These are phyloP conservation scores for Musa schizocarpa DNA, from an alignment of 176 grass and related monocot genomes.

Conservation along the genomic window DNA sequence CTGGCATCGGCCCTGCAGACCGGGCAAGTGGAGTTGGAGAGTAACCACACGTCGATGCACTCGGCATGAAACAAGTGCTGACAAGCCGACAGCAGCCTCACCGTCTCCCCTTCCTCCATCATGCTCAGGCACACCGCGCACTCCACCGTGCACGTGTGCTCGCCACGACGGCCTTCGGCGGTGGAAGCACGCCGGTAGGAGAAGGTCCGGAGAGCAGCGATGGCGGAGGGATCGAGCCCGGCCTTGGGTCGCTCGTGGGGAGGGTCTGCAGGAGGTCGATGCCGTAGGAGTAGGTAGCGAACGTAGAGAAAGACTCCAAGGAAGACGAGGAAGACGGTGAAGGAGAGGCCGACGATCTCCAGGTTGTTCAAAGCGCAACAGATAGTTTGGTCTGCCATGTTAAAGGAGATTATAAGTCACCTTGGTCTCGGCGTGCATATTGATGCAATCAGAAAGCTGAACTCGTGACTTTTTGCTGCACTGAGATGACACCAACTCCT, in stretches of 20 bases:
- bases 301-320: no score
- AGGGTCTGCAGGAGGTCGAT: not conserved
- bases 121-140: slow-evolving; percentile 43
- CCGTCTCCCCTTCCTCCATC: slow-evolving; percentile 37
- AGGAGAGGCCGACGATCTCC: no score
- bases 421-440: no score
- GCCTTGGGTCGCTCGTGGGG: not conserved
- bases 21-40: slow-evolving; percentile 35
- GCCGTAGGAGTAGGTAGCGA: no score
- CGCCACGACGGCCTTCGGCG: not conserved
- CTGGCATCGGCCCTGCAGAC: slow-evolving; percentile 29
- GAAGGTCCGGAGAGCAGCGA: slow-evolving; percentile 19
- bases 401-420: no score
- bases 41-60: slow-evolving; percentile 51
- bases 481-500: no score
- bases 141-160: not conserved
- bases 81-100: slow-evolving; percentile 43
- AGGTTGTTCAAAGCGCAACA: no score
- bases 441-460: no score
- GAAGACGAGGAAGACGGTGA: no score
- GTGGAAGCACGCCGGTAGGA: not conserved
- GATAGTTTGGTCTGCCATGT: not conserved
- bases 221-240: slow-evolving; percentile 5
- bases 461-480: no score
- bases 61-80: slow-evolving; percentile 34